Evolutionary conservation across 108 stramenopile species (phyloP), one percentile per base, ranked within the genome.

Genomic region (Cyclotella atomus): DNA sequence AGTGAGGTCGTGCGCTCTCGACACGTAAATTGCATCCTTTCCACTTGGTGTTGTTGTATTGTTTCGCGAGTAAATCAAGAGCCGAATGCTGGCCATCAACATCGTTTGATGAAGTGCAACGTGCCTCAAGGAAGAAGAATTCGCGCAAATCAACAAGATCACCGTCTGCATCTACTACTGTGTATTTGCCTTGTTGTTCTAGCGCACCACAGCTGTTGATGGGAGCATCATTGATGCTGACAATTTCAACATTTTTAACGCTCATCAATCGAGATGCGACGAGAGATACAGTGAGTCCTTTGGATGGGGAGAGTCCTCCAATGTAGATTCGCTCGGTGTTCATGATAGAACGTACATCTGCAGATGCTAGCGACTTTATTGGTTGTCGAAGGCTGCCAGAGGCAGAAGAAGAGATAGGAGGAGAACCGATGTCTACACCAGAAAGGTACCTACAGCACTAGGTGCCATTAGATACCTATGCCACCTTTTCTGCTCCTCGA

Each of bases 21-120:
- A 95, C 88, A 24, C 71, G 33, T 14, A 95, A 53, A 41, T 70
- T 77, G 52, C 91, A 95, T 49, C 94, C 94, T 62, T 89, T 92
- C 94, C 94, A 95, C 70, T 89, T 95, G 38, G 89, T 87, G 77
- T 91, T 92, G 80, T 95, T 64, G 62, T 90, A 91, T 52, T 82
- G 82, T 41, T 88, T 81, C 43, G 81, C 53, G 38, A 91, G 70
- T n/a, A 87, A 64, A 6, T 81, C 82, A 38, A 90, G 65, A 0
- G 89, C 85, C 12, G 87, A 78, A 23, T 50, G 19, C 15, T 45
- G 16, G 2, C 49, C 28, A 19, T 24, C 16, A 45, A 0, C 34
- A 15, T 53, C 57, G 32, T 33, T 43, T 23, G 43, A 0, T 30
- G 35, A 50, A 28, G 62, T 74, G 35, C 71, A 45, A 24, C 56